Evolutionary conservation across 768 basidiomycete species (phyloP).

Genomic region (Leccinum barrowsii): DNA sequence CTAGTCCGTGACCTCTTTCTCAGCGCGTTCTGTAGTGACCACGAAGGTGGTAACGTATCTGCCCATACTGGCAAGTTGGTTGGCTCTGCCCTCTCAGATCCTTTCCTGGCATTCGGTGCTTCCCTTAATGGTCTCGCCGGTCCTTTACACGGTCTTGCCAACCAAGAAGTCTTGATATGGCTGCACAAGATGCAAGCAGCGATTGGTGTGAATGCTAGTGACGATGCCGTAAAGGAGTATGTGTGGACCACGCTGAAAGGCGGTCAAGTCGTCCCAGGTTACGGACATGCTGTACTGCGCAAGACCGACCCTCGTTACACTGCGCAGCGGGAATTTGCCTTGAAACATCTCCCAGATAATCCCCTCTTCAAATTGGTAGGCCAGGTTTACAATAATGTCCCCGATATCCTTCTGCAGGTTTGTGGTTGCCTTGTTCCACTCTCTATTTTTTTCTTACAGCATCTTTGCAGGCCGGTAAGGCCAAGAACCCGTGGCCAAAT

Average conservation of each 20-base stretch:
- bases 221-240: conserved; percentile 89
- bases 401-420: conserved; percentile 84
- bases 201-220: conserved; percentile 81
- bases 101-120: conserved; percentile 92
- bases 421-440: neutral
- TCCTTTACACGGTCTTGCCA: conserved; percentile 93
- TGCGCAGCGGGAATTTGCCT: conserved; percentile 86
- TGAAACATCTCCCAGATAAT: conserved; percentile 81
- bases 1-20: neutral
- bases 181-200: conserved; percentile 87
- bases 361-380: conserved; percentile 93
- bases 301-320: conserved; percentile 93
- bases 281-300: conserved; percentile 81
- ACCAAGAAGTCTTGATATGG: conserved; percentile 97
- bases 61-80: conserved; percentile 92
- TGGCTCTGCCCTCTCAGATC: conserved; percentile 94
- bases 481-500: conserved; percentile 95
- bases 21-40: conserved; percentile 53
- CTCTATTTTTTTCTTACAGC: neutral
- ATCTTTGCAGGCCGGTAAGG: conserved; percentile 69
- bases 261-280: conserved; percentile 93
- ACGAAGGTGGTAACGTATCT: conserved; percentile 98
- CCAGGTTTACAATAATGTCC: conserved; percentile 85
- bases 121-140: conserved; percentile 96
- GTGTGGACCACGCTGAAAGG: conserved; percentile 92